phyloP scores from a whole-genome alignment of 441 rosid genomes.

The Erodium texanum region DNA sequence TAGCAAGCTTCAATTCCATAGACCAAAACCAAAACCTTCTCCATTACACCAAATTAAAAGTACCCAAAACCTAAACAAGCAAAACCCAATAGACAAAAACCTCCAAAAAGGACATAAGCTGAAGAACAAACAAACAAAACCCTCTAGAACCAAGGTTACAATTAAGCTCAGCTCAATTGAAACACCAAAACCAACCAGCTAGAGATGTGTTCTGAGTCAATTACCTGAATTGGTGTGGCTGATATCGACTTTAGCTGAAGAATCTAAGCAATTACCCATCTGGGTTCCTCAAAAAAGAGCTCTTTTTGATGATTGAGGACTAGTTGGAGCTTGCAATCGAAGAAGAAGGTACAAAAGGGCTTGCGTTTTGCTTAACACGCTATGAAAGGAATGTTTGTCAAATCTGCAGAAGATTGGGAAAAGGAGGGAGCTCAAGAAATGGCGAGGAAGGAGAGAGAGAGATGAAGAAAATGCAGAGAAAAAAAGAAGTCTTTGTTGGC shows the following conservation, averaged over 20 bases:
- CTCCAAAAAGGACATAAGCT: background rate
- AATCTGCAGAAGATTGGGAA: background rate
- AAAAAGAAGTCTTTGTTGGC: background rate
- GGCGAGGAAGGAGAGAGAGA: background rate
- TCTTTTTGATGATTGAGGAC: background rate
- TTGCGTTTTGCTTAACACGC: background rate
- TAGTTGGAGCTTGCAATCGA: background rate
- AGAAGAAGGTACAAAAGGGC: background rate
- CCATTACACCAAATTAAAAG: background rate
- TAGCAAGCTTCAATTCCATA: background rate
- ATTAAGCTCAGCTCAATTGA: background rate
- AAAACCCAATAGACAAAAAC: constrained; percentile 4
- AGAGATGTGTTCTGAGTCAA: background rate
- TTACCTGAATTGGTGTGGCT: constrained; percentile 52
- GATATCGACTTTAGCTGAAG: constrained; percentile 55
- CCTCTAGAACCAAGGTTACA: background rate
- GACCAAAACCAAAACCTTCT: background rate
- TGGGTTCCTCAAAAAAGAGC: constrained; percentile 2
- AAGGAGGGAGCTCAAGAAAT: background rate
- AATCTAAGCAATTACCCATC: constrained; percentile 77
- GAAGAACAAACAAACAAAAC: too few species aligned
- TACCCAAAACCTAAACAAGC: background rate
- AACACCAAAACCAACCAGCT: background rate
- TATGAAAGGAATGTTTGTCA: background rate
- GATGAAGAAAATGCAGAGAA: background rate